Conservation (phyloP, 2,329 filamentous ascomycete genomes). For the Blumeria hordei region DNA sequence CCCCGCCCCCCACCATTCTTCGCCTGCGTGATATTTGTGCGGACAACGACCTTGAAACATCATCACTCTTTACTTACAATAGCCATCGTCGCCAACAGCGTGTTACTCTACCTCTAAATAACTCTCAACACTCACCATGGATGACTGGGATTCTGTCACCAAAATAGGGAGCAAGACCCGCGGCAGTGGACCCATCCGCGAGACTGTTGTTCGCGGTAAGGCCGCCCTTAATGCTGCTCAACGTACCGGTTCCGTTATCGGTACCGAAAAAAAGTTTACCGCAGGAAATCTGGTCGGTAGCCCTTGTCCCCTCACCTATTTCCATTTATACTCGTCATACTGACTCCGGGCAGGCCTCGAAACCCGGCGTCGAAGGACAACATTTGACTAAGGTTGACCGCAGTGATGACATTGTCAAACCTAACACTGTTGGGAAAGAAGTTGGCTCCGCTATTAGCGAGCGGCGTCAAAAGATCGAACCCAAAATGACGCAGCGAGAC, state of each 20-base stretch:
- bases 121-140: constrained; percentile 18
- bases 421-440: constrained; percentile 62
- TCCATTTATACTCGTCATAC: neutral
- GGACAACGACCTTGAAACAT: too few species aligned
- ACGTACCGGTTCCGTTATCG: constrained; percentile 49
- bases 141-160: constrained; percentile 71
- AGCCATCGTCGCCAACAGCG: too few species aligned
- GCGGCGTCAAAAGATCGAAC: constrained; percentile 56
- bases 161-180: constrained; percentile 81
- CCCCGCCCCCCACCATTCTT: too few species aligned
- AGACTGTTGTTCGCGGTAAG: constrained; percentile 76
- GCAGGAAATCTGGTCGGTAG: constrained; percentile 54
- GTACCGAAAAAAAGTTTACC: constrained; percentile 78
- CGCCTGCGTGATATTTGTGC: too few species aligned
- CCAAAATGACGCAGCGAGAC: constrained; percentile 90
- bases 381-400: constrained; percentile 95
- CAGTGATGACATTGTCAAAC: constrained; percentile 90
- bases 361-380: constrained; percentile 52
- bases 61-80: too few species aligned
- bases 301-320: neutral
- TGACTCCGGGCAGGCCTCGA: constrained; percentile 20
- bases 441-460: constrained; percentile 68
- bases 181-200: constrained; percentile 41
- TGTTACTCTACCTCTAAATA: too few species aligned
- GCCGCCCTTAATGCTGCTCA: constrained; percentile 69